Evolutionary conservation across 2,329 filamentous ascomycete genomes (phyloP), one percentile per base, ranked within the genome.

Genomic region (Fusarium longipes): DNA sequence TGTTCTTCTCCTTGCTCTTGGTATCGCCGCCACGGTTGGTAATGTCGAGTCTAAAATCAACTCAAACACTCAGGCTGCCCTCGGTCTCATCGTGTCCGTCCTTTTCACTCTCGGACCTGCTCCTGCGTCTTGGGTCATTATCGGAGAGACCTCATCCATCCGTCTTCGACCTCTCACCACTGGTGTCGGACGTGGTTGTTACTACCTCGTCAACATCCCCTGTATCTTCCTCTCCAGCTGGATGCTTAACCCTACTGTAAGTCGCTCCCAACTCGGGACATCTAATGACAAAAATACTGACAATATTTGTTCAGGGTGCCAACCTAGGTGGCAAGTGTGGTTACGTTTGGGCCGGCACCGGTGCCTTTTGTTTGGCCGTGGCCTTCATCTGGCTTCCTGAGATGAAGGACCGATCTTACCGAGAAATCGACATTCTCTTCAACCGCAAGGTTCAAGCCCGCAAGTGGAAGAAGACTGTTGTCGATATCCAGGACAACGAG

Each of bases 151-250:
- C 3, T 89, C 88, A 0, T 79, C 88, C 49, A 83, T 90, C 54
- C 87, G 88, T 63, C 87, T 91, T 29, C 77, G 88, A 45, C 86
- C 88, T 44, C 78, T 90, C n/a, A 90, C 86, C 5, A 90, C 88
- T 24, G 88, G 87, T 76, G 77, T 90, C 48, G 88, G 88, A 73
- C 87, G 88, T 73, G 88, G 78, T 52, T 78, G 81, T 14, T 91
- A 91, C 82, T 90, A 91, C 77, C 70, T 88, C 7, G 79, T 88
- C 63, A 84, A 90, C 59, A 90, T 90, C 74, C 87, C 88, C 70
- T 89, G 86, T 72, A 90, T 90, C 73, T 90, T 87, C 83, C 82
- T 88, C 11, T 75, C 81, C 9, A 85, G 81, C 65, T 87, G 84
- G 71, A 87, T 89, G 84, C 86, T 89, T 65, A 89, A 89, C 82